Conservation (phyloP, 164 flowering plant species). For the Cinnamomum micranthum region DNA sequence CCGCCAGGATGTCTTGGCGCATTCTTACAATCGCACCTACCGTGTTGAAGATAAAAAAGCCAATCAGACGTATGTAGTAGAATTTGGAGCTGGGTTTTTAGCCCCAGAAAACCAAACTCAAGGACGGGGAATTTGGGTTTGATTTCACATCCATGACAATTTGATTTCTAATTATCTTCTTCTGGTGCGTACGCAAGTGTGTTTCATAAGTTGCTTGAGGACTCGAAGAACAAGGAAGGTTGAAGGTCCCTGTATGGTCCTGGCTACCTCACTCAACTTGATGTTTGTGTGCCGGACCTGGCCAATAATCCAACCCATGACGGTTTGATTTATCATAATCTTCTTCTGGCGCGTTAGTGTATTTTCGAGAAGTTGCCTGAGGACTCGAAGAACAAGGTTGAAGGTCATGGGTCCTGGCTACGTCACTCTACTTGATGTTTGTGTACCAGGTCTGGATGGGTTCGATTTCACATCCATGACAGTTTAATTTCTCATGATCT, state of each 20-base stretch:
- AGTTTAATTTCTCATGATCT: not conserved
- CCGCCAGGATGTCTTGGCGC: not conserved
- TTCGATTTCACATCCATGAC: not conserved
- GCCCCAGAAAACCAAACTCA: no score
- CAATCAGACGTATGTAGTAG: not conserved
- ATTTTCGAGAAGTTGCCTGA: slow-evolving; percentile 1
- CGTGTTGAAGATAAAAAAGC: slow-evolving; percentile 1
- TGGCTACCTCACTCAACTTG: not conserved
- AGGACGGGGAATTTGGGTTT: no score
- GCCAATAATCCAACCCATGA: no score
- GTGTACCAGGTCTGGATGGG: no score
- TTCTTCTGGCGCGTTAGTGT: not conserved
- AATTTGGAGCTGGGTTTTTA: no score
- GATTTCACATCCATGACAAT: not conserved
- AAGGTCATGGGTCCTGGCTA: no score
- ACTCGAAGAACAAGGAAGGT: not conserved
- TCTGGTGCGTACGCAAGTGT: not conserved
- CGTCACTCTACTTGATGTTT: no score
- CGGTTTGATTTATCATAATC: not conserved
- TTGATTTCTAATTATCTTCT: not conserved
- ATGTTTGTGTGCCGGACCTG: no score
- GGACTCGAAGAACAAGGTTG: no score
- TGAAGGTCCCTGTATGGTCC: slow-evolving; percentile 7
- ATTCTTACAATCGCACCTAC: not conserved
- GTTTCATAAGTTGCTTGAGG: not conserved